These are phyloP conservation scores for Aspergillus piperis DNA, from an alignment of 2,329 filamentous ascomycete species.

Conservation along the genomic window DNA sequence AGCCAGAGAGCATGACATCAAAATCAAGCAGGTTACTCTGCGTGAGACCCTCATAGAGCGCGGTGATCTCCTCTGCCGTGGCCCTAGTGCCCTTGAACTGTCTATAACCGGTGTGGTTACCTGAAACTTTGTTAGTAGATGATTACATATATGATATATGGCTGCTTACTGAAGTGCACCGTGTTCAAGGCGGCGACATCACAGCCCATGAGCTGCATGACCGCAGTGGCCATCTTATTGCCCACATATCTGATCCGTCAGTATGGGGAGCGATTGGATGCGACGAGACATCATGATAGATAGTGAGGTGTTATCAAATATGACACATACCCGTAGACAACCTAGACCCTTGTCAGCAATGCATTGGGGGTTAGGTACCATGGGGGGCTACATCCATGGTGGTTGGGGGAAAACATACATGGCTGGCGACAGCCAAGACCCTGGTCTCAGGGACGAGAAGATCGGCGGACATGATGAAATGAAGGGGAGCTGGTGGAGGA, in stretches of 20 bases:
- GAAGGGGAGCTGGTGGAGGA: conserved; percentile 10
- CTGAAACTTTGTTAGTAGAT: conserved; percentile 49
- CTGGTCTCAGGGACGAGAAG: conserved; percentile 59
- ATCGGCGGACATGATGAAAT: conserved; percentile 36
- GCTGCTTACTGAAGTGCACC: conserved; percentile 84
- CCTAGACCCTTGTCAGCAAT: conserved; percentile 25
- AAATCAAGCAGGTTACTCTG: conserved; percentile 85
- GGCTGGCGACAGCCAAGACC: conserved; percentile 87
- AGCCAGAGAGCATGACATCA: conserved; percentile 92
- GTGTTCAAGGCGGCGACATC: conserved; percentile 95
- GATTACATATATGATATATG: not conserved
- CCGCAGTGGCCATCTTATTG: conserved; percentile 95
- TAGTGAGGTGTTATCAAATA: not conserved
- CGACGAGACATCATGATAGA: not conserved
- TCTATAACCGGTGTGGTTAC: conserved; percentile 91
- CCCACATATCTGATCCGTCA: conserved; percentile 75
- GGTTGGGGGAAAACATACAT: conserved; percentile 61
- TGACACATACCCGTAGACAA: conserved; percentile 36
- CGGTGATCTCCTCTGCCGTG: conserved; percentile 76
- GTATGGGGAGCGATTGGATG: not conserved
- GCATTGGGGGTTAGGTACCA: not conserved
- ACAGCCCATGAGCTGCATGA: conserved; percentile 89
- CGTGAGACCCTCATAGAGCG: conserved; percentile 81
- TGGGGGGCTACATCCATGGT: not conserved
- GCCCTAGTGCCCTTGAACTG: conserved; percentile 84